Percentiles rank a stretch among this genome's conserved stretches.
These are phyloP conservation scores for Candida tibetensis DNA, from an alignment of 805 yeast species.

Conservation along the genomic window DNA sequence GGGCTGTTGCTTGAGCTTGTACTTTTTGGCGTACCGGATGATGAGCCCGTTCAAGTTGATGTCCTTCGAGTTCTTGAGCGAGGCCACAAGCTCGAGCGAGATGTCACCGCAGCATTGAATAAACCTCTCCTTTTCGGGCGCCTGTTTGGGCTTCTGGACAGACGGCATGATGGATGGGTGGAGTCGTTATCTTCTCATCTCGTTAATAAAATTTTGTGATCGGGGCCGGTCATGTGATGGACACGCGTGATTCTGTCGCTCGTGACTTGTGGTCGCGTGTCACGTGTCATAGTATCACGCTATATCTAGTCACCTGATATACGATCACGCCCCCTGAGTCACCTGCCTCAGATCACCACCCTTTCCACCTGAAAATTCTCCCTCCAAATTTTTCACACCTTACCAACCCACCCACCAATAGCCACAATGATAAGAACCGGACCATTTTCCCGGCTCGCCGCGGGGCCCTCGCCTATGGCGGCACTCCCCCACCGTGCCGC, in stretches of 20 bases:
- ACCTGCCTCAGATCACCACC: no score
- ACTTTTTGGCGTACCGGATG: conserved; percentile 80
- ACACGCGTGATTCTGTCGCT: conserved; percentile 1
- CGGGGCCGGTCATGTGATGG: background rate
- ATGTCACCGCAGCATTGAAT: conserved; percentile 91
- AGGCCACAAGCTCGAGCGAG: conserved; percentile 77
- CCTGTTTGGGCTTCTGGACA: conserved; percentile 56
- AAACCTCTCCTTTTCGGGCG: conserved; percentile 92
- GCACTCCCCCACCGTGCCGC: no score
- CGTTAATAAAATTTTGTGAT: conserved; percentile 11
- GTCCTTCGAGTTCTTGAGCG: conserved; percentile 69
- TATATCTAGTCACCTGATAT: no score
- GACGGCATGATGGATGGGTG: conserved; percentile 27
- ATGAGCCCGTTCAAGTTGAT: conserved; percentile 89
- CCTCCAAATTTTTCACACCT: conserved; percentile 5
- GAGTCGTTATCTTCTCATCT: conserved; percentile 5
- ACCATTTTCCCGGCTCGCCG: no score
- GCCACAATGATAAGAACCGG: conserved; percentile 3
- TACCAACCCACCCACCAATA: background rate
- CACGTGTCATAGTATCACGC: background rate
- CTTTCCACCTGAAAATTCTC: no score
- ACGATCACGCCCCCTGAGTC: no score
- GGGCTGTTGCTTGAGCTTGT: conserved; percentile 89
- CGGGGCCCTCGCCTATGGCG: no score
- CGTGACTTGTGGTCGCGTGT: conserved; percentile 2